Evolutionary conservation across 2,329 filamentous ascomycete species (phyloP), one percentile per base, ranked within the genome.

Genomic region (Thielaviopsis ethacetica): DNA sequence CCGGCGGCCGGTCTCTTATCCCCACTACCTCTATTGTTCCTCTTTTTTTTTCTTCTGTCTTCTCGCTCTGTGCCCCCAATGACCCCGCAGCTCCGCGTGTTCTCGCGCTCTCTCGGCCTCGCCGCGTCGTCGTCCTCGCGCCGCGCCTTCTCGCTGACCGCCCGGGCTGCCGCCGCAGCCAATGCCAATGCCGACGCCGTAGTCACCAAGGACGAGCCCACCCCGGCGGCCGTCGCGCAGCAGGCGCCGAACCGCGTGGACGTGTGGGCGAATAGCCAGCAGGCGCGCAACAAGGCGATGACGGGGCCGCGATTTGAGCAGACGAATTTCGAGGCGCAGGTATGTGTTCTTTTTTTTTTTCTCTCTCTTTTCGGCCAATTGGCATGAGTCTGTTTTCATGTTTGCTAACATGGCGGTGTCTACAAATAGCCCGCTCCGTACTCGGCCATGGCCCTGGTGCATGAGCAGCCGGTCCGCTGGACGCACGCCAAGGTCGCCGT

Each of bases 391-490:
- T 54, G 4, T 53, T 50, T 26, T 47, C 34, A n/a, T 44, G 53
- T 47, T 44, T 44, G 49, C 21, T 38, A 17, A 15, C 24, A 19
- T 6, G 47, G 30, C 3, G 17, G 13, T 52, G 24, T 22, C 17
- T 27, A 12, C 15, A 13, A n/a, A 9, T 57, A 97, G 93, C 93
- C 93, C 63, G 86, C 85, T 75, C 86, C 93, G 30, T 79, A 84
- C 68, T 85, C 93, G 34, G 93, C 93, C 63, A 98, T 98, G 68
- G 88, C 94, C 65, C 82, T 98, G 71, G 91, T 97, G 68, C 93
- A 98, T 79, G 85, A 91, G 76, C 86, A 96, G 73, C 91, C 91
- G 21, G 93, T 98, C 41, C 81, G 82, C 71, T 98, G 93, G 91
- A 88, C 85, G 61, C 85, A 95, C 69, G 80, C 88, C 63, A 81